Evolutionary conservation across 2,329 filamentous ascomycete genomes (phyloP), one percentile per base, ranked within the genome.

Genomic region (Saccharata proteae): DNA sequence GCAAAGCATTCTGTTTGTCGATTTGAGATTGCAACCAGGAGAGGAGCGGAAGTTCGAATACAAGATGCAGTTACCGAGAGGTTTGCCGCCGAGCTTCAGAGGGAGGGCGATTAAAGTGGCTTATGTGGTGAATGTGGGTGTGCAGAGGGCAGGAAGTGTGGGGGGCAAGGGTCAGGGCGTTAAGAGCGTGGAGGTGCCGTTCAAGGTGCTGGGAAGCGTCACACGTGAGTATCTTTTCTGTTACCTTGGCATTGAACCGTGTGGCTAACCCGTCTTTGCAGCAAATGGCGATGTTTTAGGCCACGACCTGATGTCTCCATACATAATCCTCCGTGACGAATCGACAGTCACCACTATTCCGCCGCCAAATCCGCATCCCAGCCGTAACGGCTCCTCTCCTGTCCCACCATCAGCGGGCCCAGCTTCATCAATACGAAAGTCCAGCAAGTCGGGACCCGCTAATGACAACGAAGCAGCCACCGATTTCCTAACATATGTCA

Each of bases 1-100:
- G 1, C 90, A 96, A 57, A 93, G 85, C 2, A 83, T 98, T 38
- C 62, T 98, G 9, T 98, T 98, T 53, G 90, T 98, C 32, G 86
- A 98, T 54, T 63, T 98, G 34, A 76, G 80, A 44, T 69, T 98
- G 14, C 77, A 71, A 5, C 86, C 90, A 0, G 90, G 88, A 2
- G 85, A 98, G 57, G 92, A 84, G 54, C 78, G 74, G 44, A 80
- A 77, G 28, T 98, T 80, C 47, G 82, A 80, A 29, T 98, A 94
- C 53, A 71, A 74, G 1, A 94, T 94, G 52, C 78, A 71, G 26
- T 61, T 98, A 32, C 90, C 90, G 1, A 77, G 76, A 47, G 88
- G 88, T 0, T 59, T 98, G n/a, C 90, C 90, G 14, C 88, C 90
- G 5, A 84, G 76, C 10, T 83, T 96, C 52, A 80, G 80, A 44